Evolutionary conservation across 1,139 yeast genomes (phyloP).

Genomic region (Pichia sp.): DNA sequence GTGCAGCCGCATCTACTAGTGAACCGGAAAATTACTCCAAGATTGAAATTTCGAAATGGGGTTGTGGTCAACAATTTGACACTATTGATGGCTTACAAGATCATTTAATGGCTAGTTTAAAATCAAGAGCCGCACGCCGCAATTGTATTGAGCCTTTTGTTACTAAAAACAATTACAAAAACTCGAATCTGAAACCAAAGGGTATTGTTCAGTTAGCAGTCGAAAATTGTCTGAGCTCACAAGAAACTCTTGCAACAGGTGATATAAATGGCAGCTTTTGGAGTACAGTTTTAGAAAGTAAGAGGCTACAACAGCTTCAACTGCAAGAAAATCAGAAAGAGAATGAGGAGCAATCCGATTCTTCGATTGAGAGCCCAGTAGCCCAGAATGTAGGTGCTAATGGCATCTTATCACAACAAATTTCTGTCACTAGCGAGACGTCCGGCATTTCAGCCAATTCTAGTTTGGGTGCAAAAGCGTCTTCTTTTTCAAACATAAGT

Average conservation of each 20-base stretch:
- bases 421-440: neutral
- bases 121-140: neutral
- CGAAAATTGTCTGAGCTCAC: neutral
- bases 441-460: neutral
- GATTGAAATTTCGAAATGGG: slow-evolving; percentile 1
- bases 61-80: slow-evolving; percentile 2
- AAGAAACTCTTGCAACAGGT: neutral
- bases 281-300: neutral
- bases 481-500: neutral
- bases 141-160: neutral
- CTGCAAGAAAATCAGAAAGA: neutral
- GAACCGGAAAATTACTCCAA: neutral
- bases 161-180: too few species aligned
- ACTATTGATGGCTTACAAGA: neutral
- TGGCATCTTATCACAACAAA: neutral
- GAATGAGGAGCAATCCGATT: too few species aligned
- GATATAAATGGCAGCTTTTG: neutral
- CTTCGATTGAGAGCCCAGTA: too few species aligned
- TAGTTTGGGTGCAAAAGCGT: neutral
- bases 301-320: neutral
- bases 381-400: neutral
- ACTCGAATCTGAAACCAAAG: neutral
- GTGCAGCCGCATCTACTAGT: too few species aligned
- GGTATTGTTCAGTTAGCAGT: neutral
- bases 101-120: slow-evolving; percentile 1